Evolutionary conservation across 495 filamentous ascomycete genomes (phyloP).

Genomic region (Emericellopsis terricola): DNA sequence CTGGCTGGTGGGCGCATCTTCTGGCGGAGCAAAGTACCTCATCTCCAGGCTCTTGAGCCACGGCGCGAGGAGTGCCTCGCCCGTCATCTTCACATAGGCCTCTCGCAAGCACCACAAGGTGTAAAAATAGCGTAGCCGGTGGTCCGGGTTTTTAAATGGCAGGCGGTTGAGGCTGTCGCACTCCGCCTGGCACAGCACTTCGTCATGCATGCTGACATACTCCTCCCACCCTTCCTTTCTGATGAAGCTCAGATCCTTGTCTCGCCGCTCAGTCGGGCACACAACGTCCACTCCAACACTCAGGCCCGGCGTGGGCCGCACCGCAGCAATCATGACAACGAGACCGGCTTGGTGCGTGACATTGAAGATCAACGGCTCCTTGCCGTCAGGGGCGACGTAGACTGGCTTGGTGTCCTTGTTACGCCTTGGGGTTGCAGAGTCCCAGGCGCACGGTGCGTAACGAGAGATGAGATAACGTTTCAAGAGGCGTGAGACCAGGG

Average conservation of each 20-base stretch:
- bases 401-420: conserved; percentile 46
- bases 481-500: conserved; percentile 55
- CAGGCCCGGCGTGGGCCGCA: conserved; percentile 7
- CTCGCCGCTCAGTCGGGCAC: conserved; percentile 50
- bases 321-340: conserved; percentile 34
- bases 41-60: conserved; percentile 49
- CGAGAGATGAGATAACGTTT: conserved; percentile 59
- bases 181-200: conserved; percentile 44
- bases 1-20: conserved; percentile 9
- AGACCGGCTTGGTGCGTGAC: conserved; percentile 75
- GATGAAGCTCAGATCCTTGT: conserved; percentile 29
- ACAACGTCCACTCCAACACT: conserved; percentile 54
- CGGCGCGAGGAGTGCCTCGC: conserved; percentile 64
- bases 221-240: conserved; percentile 33
- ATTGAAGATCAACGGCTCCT: conserved; percentile 53
- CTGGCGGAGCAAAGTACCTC: conserved; percentile 13
- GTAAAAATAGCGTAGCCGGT: conserved; percentile 56
- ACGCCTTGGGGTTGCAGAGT: conserved; percentile 37
- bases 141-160: conserved; percentile 20
- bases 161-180: neutral
- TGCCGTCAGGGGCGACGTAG: conserved; percentile 13
- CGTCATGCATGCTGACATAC: conserved; percentile 64
- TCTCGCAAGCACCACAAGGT: conserved; percentile 81
- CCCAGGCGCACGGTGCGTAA: conserved; percentile 48
- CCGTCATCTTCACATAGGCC: conserved; percentile 86